Base-by-base conservation (phyloP, 495 filamentous ascomycete species). In the Daldinia bambusicola region DNA sequence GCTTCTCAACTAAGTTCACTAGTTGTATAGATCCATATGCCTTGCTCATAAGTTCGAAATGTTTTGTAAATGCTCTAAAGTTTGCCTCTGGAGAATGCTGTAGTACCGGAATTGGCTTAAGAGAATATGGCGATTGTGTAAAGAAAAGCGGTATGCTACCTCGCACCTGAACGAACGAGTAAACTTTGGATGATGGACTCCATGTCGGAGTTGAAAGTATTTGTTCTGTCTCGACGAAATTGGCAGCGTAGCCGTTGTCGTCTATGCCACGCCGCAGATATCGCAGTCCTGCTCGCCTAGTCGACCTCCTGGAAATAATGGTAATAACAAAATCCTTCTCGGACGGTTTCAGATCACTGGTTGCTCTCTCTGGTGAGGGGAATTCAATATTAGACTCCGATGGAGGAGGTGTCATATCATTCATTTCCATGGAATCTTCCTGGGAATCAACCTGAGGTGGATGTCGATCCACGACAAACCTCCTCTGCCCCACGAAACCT, bases 121-220 rank as follows among this genome's bases (percentile, higher is more conserved):
- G 89, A 4, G 92, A 91, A 76, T 97, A 98, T 2, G 95, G 94
- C 0, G 90, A 91, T 77, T 99, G 95, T 0, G 93, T 93, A 74
- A 97, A 98, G 80, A 92, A 98, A 3, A 98, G 75, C 0, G 95
- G 95, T 63, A 98, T 93, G 12, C 93, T 97, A 0, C 93, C 95
- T 45, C 95, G 85, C 18, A 92, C 83, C 76, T 98, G 95, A 12
- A 94, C 80, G 68, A 95, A 96, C 0, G 93, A 95, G 79, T 91
- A 92, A 7, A 91, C 81, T 69, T 89, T 91, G 18, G 82, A 84
- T 6, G 85, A 83, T 0, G 84, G 72, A 32, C 87, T 81, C 89
- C 89, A 93, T 8, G 74, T 67, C 3, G 77, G 72, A 13, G 84
- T 82, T 0, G 92, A 93, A 7, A 98, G 85, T 37, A 98, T 91